Percentiles rank a stretch among this genome's conserved stretches.
Evolutionary conservation across 2,329 filamentous ascomycete species (phyloP).

Genomic region (Penicillium occitanis): DNA sequence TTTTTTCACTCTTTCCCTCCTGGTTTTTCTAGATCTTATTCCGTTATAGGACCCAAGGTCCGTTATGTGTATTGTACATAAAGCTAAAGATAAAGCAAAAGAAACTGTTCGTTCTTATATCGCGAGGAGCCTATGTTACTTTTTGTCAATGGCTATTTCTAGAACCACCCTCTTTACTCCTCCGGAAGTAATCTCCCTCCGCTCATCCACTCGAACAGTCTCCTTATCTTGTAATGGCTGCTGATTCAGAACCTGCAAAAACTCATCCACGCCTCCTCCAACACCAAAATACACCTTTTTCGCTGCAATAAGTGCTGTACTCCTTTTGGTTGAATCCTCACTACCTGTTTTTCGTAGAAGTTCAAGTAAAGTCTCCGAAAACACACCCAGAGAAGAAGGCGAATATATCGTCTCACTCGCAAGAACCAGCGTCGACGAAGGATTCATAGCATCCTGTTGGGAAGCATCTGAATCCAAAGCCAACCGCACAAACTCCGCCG

Average conservation of each 20-base stretch:
- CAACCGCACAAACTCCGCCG: constrained; percentile 48
- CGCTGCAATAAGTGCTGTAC: constrained; percentile 59
- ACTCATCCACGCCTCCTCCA: constrained; percentile 63
- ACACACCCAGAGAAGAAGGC: constrained; percentile 53
- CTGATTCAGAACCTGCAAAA: constrained; percentile 40
- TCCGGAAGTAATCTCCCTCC: constrained; percentile 41
- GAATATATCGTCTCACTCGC: constrained; percentile 67
- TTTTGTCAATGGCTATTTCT: constrained; percentile 31
- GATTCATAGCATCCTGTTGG: background rate
- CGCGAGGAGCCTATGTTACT: background rate
- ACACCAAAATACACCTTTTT: constrained; percentile 68
- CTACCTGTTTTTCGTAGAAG: constrained; percentile 47
- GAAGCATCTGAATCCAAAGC: constrained; percentile 24
- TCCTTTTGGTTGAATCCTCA: constrained; percentile 18
- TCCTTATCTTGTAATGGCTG: constrained; percentile 24
- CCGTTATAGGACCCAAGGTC: background rate
- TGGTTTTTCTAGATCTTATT: background rate
- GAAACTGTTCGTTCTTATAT: background rate
- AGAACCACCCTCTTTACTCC: constrained; percentile 48
- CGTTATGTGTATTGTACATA: constrained; percentile 21
- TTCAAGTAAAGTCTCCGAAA: constrained; percentile 55
- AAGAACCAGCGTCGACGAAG: constrained; percentile 46
- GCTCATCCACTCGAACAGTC: constrained; percentile 33
- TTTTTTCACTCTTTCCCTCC: background rate
- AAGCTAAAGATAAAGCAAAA: constrained; percentile 7